Base-by-base conservation (phyloP, 164 flowering plant species). In the Stephania yunnanensis region DNA sequence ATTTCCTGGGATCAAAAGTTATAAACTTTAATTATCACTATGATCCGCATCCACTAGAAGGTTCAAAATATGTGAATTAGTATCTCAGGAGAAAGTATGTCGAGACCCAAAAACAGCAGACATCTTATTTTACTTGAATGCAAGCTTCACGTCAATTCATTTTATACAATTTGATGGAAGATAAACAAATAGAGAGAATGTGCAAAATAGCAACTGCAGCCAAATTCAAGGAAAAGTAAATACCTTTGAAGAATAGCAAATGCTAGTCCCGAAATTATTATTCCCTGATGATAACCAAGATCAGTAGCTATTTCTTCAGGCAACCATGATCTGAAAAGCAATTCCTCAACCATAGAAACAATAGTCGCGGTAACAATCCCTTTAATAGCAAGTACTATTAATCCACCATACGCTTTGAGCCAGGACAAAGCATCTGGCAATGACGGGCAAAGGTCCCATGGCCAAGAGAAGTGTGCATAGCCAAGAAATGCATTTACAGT, bases 251-350 rank as follows among this genome's bases (percentile, higher is more conserved):
- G 77, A 72, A 93, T 61, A 50, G 99, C 78, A 81, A 95, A 95
- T 52, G 83, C 87, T 53, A 93, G 87, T 74, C 98, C 97, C 66
- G 99, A 90, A 58, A 95, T 78, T 36, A 95, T 81, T 73, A 92
- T 83, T 79, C 92, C 98, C 46, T 71, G 85, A 71, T 87, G 84
- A 85, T 88, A 88, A 46, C 98, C 98, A 75, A 89, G 83, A 83
- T 95, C 98, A 10, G 78, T 72, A 7, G 93, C 87, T 72, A 95
- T 90, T 85, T 95, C 99, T 75, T 88, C 87, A 58, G 91, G 90
- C 80, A 95, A 83, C 99, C 98, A 95, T 73, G 99, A 89, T 73
- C 98, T 90, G 78, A 91, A 95, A 73, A 93, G 84, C 77, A 95
- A 74, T 85, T 95, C 99, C 83, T 95, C 99, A 46, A 89, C 96